Base-by-base conservation (phyloP, 768 basidiomycete species). In the Hygrophorus pudorinus region DNA sequence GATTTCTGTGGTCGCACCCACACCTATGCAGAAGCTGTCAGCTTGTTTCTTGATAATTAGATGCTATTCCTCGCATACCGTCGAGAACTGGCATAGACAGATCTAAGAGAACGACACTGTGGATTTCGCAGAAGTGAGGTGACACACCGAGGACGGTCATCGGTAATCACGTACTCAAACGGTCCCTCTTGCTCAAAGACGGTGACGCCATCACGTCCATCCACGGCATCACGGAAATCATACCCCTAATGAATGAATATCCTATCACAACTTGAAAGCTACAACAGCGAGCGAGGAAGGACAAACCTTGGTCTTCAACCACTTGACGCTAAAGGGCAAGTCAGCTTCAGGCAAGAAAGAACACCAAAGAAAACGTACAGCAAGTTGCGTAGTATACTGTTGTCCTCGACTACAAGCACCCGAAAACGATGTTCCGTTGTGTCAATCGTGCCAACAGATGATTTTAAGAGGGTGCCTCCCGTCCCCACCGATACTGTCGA, bases 1-100 rank as follows among this genome's bases (percentile, higher is more conserved):
- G 47, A 97, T 93, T 56, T 84, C 79, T 6, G 71, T 66, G 0
- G 91, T 90, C 5, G 93, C 92, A 13, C 82, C 80, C 41, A 93
- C 73, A 17, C 89, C 85, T 87, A 45, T n/a, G 30, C n/a, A n/a
- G 13, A 29, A 31, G 32, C 28, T 3, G 31, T 14, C 27, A 17
- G 32, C n/a, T n/a, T n/a, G n/a, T n/a, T n/a, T 24, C 37, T 42
- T 42, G 34, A 16, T 13, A 40, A 42, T 27, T 29, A 43, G 14
- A 28, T n/a, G 12, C 11, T n/a, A 28, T n/a, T 31, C 16, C 37
- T 20, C 24, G 51, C 68, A 48, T 41, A 79, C 88, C 93, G 58
- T 96, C 89, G 45, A 96, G 75, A n/a, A 88, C 61, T 0, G 90
- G 93, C 92, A 96, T 96, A 1, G 87, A 90, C 45, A 96, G 65